Evolutionary conservation across 306 rosid species (phyloP).

Genomic region (Malus sylvestris): DNA sequence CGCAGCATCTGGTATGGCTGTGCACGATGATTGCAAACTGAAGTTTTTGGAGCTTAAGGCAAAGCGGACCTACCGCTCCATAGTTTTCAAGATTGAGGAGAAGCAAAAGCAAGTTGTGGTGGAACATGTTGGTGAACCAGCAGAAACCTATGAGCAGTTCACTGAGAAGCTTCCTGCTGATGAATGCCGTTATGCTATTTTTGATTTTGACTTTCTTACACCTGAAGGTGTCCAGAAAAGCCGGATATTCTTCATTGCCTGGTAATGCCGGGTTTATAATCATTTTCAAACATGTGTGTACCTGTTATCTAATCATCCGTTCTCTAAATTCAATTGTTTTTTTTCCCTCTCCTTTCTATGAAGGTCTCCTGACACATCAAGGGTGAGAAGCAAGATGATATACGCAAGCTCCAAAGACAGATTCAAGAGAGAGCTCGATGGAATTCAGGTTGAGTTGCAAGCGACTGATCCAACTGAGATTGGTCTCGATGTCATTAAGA

Average conservation of each 20-base stretch:
- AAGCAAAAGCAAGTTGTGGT: slow-evolving; percentile 81
- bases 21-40: slow-evolving; percentile 72
- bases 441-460: slow-evolving; percentile 75
- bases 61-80: slow-evolving; percentile 64
- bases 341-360: not conserved
- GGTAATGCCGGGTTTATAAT: slow-evolving; percentile 30
- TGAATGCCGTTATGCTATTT: slow-evolving; percentile 82
- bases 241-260: slow-evolving; percentile 72
- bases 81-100: slow-evolving; percentile 76
- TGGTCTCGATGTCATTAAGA: slow-evolving; percentile 64
- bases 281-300: not conserved
- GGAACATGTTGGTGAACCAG: slow-evolving; percentile 72
- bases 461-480: slow-evolving; percentile 88
- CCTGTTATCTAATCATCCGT: not conserved
- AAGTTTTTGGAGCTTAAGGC: slow-evolving; percentile 78
- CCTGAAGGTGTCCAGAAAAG: slow-evolving; percentile 72
- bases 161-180: slow-evolving; percentile 66
- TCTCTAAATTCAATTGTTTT: not conserved
- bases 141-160: slow-evolving; percentile 59
- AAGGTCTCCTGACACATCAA: slow-evolving; percentile 77
- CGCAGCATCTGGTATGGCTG: slow-evolving; percentile 78
- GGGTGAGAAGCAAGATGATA: slow-evolving; percentile 90
- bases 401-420: slow-evolving; percentile 90
- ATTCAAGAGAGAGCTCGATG: slow-evolving; percentile 92
- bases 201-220: slow-evolving; percentile 75